Conservation (phyloP, 2,329 filamentous ascomycete genomes). For the Colletotrichum sp. region DNA sequence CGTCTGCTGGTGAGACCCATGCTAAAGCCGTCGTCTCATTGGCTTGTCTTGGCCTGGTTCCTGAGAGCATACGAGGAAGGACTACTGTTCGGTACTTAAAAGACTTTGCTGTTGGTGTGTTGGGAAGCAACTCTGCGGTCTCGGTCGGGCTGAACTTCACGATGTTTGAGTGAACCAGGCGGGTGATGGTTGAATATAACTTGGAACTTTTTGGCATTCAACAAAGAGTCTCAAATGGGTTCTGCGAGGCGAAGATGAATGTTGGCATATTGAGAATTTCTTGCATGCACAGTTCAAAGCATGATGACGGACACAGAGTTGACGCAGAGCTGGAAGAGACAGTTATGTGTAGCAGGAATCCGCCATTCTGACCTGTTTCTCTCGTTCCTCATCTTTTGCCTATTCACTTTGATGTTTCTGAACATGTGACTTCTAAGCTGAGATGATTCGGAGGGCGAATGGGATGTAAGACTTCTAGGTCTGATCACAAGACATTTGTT, state of each 20-base stretch:
- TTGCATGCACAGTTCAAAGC: not conserved
- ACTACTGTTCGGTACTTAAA: rapidly evolving
- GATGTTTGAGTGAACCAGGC: not conserved
- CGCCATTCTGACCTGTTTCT: not conserved
- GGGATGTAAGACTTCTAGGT: rapidly evolving
- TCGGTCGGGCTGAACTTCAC: not conserved
- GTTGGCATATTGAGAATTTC: too few relatives aligned
- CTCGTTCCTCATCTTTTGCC: not conserved
- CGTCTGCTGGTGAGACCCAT: not conserved
- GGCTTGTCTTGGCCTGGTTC: not conserved
- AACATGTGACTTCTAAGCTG: rapidly evolving
- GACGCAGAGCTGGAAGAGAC: not conserved
- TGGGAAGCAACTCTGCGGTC: not conserved
- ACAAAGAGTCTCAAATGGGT: not conserved
- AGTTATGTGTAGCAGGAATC: rapidly evolving
- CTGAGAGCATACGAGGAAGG: not conserved
- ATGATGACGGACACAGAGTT: rapidly evolving
- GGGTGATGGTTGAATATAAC: not conserved
- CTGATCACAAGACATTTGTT: rapidly evolving
- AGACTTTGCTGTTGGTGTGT: not conserved
- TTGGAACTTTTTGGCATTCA: not conserved
- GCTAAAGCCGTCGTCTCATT: not conserved
- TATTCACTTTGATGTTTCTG: rapidly evolving
- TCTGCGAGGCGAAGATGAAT: not conserved
- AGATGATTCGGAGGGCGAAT: not conserved